These are phyloP conservation scores for Thinopyrum elongatum DNA, from an alignment of 176 grass and related monocot species.

Conservation along the genomic window DNA sequence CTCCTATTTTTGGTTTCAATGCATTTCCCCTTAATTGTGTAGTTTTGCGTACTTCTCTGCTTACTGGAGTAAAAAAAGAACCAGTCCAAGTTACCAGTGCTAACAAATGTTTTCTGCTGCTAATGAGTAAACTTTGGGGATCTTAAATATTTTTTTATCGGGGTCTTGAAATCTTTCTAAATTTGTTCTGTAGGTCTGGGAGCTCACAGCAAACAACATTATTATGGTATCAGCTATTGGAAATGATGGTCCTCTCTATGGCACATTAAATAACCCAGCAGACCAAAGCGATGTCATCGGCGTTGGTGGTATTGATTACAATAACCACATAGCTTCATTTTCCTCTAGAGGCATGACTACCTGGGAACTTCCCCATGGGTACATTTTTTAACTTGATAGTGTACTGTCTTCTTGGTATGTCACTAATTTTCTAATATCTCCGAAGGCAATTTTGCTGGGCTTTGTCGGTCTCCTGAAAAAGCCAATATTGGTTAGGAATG, in stretches of 20 bases:
- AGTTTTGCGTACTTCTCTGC: not conserved
- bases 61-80: conserved; percentile 5
- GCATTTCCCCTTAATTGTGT: not conserved
- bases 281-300: conserved; percentile 98
- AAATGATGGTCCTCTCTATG: conserved; percentile 98
- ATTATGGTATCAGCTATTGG: conserved; percentile 99
- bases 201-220: conserved; percentile 97
- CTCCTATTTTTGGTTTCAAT: conserved; percentile 10
- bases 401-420: conserved; percentile 14
- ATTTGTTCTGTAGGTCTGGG: conserved; percentile 77
- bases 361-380: conserved; percentile 99
- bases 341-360: conserved; percentile 99
- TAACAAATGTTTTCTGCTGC: not conserved
- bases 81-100: not conserved
- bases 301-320: conserved; percentile 98
- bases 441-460: not conserved
- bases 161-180: conserved; percentile 4
- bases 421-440: not conserved
- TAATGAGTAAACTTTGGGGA: not conserved
- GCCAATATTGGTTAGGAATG: not conserved
- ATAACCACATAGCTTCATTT: conserved; percentile 98
- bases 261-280: conserved; percentile 95
- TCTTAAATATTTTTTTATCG: not conserved
- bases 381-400: conserved; percentile 30
- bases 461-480: not conserved